Evolutionary conservation across 257 asterid species (phyloP).

Genomic region (Solanum virginianum): DNA sequence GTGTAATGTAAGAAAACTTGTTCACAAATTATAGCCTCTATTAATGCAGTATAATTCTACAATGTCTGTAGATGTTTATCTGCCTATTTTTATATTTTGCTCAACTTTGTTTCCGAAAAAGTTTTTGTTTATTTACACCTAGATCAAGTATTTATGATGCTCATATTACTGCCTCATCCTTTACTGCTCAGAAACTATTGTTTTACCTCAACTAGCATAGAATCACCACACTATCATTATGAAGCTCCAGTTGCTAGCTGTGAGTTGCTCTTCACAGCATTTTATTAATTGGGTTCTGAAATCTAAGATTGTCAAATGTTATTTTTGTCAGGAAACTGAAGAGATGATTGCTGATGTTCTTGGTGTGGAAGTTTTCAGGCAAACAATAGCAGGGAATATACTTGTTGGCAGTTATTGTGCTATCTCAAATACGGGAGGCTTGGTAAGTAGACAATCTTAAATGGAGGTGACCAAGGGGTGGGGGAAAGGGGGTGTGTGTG

Average conservation of each 20-base stretch:
- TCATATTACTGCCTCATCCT: not conserved
- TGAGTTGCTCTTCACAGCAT: not conserved
- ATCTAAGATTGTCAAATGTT: not conserved
- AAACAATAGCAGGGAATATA: conserved; percentile 77
- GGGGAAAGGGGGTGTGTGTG: not conserved
- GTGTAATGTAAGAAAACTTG: not conserved
- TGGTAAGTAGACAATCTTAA: conserved; percentile 38
- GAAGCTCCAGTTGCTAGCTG: not conserved
- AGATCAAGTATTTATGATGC: not conserved
- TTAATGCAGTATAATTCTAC: not conserved
- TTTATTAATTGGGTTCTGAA: not conserved
- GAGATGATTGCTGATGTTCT: conserved; percentile 86
- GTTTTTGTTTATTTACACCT: not conserved
- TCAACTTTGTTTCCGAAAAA: not conserved
- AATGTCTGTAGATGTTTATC: not conserved
- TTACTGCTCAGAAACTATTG: not conserved
- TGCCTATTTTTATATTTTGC: not conserved
- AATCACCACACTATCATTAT: not conserved
- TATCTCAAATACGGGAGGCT: conserved; percentile 76
- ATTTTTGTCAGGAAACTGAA: conserved; percentile 64
- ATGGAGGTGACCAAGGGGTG: not conserved
- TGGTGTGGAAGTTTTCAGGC: conserved; percentile 89
- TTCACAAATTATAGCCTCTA: not conserved
- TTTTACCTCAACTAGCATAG: not conserved
- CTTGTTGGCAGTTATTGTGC: conserved; percentile 81